These are phyloP conservation scores for Babesia caballi DNA, from an alignment of 169 alveolate species.

Conservation along the genomic window DNA sequence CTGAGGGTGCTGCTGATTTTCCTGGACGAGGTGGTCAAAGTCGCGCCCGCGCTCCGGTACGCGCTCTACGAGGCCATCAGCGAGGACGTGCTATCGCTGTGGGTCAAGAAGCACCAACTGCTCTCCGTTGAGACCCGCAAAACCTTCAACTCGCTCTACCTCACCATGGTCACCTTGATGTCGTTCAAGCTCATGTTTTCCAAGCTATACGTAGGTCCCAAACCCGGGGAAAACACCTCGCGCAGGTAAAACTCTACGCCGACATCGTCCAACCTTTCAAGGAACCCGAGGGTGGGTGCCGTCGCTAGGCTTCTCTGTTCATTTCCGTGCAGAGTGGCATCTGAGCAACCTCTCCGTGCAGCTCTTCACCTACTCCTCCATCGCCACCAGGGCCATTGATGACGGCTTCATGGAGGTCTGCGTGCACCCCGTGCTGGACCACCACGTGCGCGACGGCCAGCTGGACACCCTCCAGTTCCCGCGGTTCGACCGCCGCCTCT, in stretches of 20 bases:
- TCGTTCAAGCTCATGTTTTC: constrained; percentile 47
- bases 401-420: constrained; percentile 28
- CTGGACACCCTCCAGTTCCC: constrained; percentile 26
- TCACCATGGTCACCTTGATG: constrained; percentile 57
- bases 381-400: constrained; percentile 26
- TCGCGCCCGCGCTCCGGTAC: constrained; percentile 39
- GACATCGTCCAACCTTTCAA: constrained; percentile 47
- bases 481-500: constrained; percentile 23
- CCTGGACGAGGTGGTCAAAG: constrained; percentile 48
- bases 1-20: constrained; percentile 21
- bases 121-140: constrained; percentile 25
- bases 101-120: constrained; percentile 49
- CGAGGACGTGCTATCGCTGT: constrained; percentile 12
- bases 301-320: neutral
- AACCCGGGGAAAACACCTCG: neutral
- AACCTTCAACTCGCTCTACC: constrained; percentile 45
- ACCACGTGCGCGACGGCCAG: neutral
- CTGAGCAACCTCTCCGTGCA: constrained; percentile 63
- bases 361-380: constrained; percentile 46
- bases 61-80: constrained; percentile 15
- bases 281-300: constrained; percentile 38
- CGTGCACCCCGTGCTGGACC: constrained; percentile 20
- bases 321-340: constrained; percentile 38
- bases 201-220: constrained; percentile 30
- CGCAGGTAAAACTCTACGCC: constrained; percentile 33